phyloP scores from a whole-genome alignment of 192 early-diverging fungal genomes.

The Lunasporangiospora selenospora region DNA sequence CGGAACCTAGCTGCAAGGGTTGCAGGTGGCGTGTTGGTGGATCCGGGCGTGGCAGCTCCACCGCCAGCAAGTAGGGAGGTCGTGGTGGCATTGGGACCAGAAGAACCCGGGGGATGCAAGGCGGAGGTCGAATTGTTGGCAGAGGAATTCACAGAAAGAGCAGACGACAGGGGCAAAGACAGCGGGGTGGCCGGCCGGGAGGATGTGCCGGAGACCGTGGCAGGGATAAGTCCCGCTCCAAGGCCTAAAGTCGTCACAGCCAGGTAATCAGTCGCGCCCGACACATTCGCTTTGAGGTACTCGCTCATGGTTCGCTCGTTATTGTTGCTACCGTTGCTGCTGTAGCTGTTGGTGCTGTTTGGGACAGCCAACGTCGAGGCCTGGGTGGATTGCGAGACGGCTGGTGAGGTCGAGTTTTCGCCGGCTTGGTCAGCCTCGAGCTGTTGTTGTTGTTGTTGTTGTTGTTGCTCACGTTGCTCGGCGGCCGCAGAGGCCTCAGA shows the following conservation, averaged over 20 bases:
- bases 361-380: slow-evolving; percentile 7
- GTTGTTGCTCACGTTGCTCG: slow-evolving; percentile 29
- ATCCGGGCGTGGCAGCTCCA: neutral
- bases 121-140: slow-evolving; percentile 1
- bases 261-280: slow-evolving; percentile 19
- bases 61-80: neutral
- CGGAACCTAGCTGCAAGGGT: slow-evolving; percentile 36
- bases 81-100: slow-evolving; percentile 4
- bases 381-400: neutral
- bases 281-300: slow-evolving; percentile 11
- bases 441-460: slow-evolving; percentile 31
- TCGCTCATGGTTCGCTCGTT: slow-evolving; percentile 27
- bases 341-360: slow-evolving; percentile 4
- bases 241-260: slow-evolving; percentile 18
- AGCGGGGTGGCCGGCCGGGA: slow-evolving; percentile 29
- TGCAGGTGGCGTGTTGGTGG: slow-evolving; percentile 20
- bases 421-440: neutral
- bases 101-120: too few species aligned
- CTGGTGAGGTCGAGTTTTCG: neutral
- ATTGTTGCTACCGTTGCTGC: neutral
- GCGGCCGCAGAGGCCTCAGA: slow-evolving; percentile 36
- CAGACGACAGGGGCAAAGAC: too few species aligned
- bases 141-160: neutral
- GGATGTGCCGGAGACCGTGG: slow-evolving; percentile 24
- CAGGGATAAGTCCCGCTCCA: slow-evolving; percentile 27